Evolutionary conservation across 2,329 filamentous ascomycete species (phyloP), one percentile per base, ranked within the genome.

Genomic region (Xylariaceae sp.): DNA sequence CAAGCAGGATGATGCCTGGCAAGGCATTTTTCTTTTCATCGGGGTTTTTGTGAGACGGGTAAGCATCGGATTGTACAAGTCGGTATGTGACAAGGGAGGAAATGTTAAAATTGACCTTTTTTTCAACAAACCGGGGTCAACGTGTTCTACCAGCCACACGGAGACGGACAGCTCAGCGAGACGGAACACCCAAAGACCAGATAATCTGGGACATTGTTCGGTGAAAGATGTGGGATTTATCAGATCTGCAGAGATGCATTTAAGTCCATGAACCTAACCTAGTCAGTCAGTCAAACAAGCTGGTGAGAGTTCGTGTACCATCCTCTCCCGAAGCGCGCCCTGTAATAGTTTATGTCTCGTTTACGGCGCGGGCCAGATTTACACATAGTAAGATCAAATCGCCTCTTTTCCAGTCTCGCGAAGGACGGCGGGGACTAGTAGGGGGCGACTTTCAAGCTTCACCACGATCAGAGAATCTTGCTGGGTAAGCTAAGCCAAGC

Each of bases 181-280:
- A 61, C 29, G 40, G 26, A 54, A 48, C 49, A 29, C 19, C n/a
- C n/a, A n/a, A n/a, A n/a, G n/a, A n/a, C n/a, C n/a, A 29, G 23
- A 40, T 43, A 42, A 43, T 19, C 48, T n/a, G 32, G 20, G 29
- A 41, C 44, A 44, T 42, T 16, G 44, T 56, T 63, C 58, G 58
- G 61, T 63, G 56, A 61, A 47, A 48, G 49, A 32, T 53, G 47
- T 56, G 59, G 54, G 2, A 44, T 56, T 49, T 20, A 29, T 44
- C 12, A 20, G 41, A 20, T 45, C 41, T 44, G 54, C 42, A 46
- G 54, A 42, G 54, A 40, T 48, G 45, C 45, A 49, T 44, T 43
- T 40, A 47, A 52, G 29, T 42, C 19, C 41, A 50, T 41, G 46
- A 48, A 47, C 43, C 48, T 43, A 40, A 40, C 44, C 40, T 43